Percentiles rank a stretch among this genome's conserved stretches.
phyloP scores from a whole-genome alignment of 345 rosid species.

The Populus deltoides region DNA sequence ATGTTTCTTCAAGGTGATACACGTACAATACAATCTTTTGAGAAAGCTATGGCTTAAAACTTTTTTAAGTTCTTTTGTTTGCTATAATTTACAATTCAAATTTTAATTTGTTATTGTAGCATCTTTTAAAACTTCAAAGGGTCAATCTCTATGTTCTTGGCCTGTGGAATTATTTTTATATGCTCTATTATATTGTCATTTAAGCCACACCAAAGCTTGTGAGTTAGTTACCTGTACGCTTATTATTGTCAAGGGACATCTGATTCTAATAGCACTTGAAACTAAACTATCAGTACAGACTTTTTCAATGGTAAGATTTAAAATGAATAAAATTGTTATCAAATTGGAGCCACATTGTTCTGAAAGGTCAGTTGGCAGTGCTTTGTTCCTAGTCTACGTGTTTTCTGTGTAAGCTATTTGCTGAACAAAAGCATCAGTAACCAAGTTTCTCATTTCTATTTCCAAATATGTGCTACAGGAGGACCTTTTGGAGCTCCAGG shows the following conservation, averaged over 20 bases:
- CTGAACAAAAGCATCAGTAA: neutral
- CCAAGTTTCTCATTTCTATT: conserved; percentile 10
- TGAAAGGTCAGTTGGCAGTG: neutral
- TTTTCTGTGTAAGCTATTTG: neutral
- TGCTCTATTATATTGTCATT: too few species aligned
- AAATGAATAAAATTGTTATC: too few species aligned
- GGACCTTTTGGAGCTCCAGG: conserved; percentile 83
- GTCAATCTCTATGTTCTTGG: too few species aligned
- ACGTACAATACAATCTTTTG: neutral
- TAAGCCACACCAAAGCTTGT: too few species aligned
- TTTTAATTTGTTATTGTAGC: too few species aligned
- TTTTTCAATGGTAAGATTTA: too few species aligned
- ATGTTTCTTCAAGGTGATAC: neutral
- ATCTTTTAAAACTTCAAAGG: too few species aligned
- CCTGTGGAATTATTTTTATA: too few species aligned
- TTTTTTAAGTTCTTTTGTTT: neutral
- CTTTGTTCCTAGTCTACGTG: neutral
- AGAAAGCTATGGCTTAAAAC: neutral
- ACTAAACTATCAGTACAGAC: too few species aligned
- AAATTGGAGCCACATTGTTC: neutral
- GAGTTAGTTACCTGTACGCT: too few species aligned
- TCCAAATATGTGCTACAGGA: conserved; percentile 39
- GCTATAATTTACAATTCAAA: neutral
- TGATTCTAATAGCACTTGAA: too few species aligned
- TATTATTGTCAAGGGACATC: too few species aligned